Base-by-base conservation (phyloP, 139 green algal genomes). In the Ulvella scutata region DNA sequence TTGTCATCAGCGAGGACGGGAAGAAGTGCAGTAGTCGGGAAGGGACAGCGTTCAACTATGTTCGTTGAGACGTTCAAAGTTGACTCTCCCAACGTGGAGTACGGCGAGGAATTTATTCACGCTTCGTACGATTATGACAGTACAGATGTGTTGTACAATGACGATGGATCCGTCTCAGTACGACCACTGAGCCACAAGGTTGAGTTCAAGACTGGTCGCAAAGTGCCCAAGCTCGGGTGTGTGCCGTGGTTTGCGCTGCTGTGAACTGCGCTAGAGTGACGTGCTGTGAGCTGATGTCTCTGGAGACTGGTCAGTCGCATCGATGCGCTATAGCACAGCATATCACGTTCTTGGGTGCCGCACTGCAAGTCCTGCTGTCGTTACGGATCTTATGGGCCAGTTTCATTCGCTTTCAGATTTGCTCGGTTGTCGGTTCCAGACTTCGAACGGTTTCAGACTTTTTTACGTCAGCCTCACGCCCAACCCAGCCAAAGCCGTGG, bases 151-250 rank as follows among this genome's bases (percentile, higher is more conserved):
- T 38, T 87, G 67, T 82, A 81, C 20, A 77, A 61, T 3, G 74
- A 74, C 3, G 86, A 89, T 9, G 90, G 88, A 10, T 67, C 51
- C 20, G 51, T 67, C 31, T 36, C 51, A 34, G 51, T 67, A 6
- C 51, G 51, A 10, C 51, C 51, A 38, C 84, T 84, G 29, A 77
- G 2, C 39, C 96, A 87, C 89, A 80, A 83, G 3, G 86, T 98
- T 72, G 75, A 96, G 72, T 97, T 99, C 75, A 81, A 79, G 26
- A 96, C 91, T 10, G 75, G 91, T 76, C 88, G 83, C 2, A 78
- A 80, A 2, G 89, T 99, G 3, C 95, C 95, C 3, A 99, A 98
- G 85, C 82, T 99, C 2, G 95, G 93, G 88, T 95, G 72, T 76
- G 82, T 74, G 2, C 17, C 44, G 4, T 37, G 40, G 6, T 26